These are phyloP conservation scores for Cercospora sesami DNA, from an alignment of 2,329 filamentous ascomycete species.

Conservation along the genomic window DNA sequence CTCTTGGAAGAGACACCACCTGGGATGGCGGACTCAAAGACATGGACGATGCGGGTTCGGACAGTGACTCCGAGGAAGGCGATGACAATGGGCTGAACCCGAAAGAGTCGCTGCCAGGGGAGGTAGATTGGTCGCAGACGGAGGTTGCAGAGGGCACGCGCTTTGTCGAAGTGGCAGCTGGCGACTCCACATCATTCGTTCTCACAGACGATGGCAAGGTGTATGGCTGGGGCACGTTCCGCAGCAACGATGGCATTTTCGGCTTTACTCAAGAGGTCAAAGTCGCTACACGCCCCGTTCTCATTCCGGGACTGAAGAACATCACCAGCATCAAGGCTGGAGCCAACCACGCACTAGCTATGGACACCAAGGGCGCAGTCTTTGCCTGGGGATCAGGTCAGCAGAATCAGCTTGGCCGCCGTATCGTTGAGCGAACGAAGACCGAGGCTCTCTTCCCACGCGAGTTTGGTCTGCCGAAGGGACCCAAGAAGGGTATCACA, in stretches of 20 bases:
- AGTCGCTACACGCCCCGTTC: slow-evolving; percentile 54
- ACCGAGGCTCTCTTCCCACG: slow-evolving; percentile 57
- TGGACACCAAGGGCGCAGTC: slow-evolving; percentile 65
- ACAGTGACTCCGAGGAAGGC: slow-evolving; percentile 55
- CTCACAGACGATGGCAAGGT: slow-evolving; percentile 73
- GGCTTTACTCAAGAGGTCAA: slow-evolving; percentile 60
- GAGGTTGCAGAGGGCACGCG: slow-evolving; percentile 57
- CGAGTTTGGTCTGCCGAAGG: slow-evolving; percentile 56
- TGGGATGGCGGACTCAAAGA: slow-evolving; percentile 65
- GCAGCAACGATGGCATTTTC: slow-evolving; percentile 66
- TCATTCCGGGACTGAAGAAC: slow-evolving; percentile 65
- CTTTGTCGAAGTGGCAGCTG: slow-evolving; percentile 68
- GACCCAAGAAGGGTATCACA: slow-evolving; percentile 54
- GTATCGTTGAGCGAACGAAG: slow-evolving; percentile 61
- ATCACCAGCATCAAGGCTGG: slow-evolving; percentile 65
- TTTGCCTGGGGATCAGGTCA: slow-evolving; percentile 72
- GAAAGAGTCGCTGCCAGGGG: slow-evolving; percentile 65
- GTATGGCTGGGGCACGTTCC: slow-evolving; percentile 83
- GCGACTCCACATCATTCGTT: slow-evolving; percentile 73
- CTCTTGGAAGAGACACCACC: slow-evolving; percentile 71
- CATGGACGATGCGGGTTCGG: slow-evolving; percentile 56
- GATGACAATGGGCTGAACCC: slow-evolving; percentile 68
- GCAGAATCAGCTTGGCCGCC: slow-evolving; percentile 68
- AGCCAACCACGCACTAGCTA: slow-evolving; percentile 69
- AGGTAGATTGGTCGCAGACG: slow-evolving; percentile 37